These are phyloP conservation scores for Neonectria ditissima DNA, from an alignment of 2,329 filamentous ascomycete species.

Conservation along the genomic window DNA sequence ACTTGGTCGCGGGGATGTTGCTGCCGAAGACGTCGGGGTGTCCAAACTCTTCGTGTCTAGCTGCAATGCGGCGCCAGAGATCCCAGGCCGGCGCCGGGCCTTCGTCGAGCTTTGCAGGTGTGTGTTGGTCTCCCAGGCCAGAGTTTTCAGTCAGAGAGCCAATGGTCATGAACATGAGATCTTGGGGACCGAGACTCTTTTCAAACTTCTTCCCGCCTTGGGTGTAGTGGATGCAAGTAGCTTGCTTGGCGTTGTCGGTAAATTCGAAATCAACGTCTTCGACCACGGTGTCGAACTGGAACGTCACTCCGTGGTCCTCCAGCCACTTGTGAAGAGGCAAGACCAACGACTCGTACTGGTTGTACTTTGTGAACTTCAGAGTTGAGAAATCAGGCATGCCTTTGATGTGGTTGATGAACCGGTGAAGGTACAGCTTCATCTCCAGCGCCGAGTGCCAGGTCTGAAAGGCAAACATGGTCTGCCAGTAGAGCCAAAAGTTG, in stretches of 20 bases:
- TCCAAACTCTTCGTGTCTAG: constrained; percentile 25
- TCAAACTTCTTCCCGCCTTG: constrained; percentile 15
- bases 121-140: constrained; percentile 24
- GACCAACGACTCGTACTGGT: constrained; percentile 32
- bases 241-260: constrained; percentile 17
- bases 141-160: constrained; percentile 31
- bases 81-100: constrained; percentile 30
- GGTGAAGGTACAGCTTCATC: constrained; percentile 32
- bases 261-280: constrained; percentile 28
- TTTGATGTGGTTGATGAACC: constrained; percentile 30
- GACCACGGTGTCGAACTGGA: constrained; percentile 27
- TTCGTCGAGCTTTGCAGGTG: constrained; percentile 13
- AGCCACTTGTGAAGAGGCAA: constrained; percentile 27
- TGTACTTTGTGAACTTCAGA: constrained; percentile 30
- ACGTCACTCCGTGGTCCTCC: constrained; percentile 29
- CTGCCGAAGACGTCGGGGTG: constrained; percentile 29
- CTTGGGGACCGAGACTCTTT: constrained; percentile 19
- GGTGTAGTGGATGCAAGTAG: constrained; percentile 25
- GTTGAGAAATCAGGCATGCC: constrained; percentile 33
- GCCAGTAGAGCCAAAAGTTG: constrained; percentile 35
- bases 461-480: constrained; percentile 36
- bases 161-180: constrained; percentile 28
- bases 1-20: constrained; percentile 44
- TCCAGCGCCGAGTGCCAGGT: constrained; percentile 31
- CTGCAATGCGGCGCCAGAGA: constrained; percentile 27